Evolutionary conservation across 2,329 filamentous ascomycete species (phyloP).

Genomic region (Hypoxylon sp.): DNA sequence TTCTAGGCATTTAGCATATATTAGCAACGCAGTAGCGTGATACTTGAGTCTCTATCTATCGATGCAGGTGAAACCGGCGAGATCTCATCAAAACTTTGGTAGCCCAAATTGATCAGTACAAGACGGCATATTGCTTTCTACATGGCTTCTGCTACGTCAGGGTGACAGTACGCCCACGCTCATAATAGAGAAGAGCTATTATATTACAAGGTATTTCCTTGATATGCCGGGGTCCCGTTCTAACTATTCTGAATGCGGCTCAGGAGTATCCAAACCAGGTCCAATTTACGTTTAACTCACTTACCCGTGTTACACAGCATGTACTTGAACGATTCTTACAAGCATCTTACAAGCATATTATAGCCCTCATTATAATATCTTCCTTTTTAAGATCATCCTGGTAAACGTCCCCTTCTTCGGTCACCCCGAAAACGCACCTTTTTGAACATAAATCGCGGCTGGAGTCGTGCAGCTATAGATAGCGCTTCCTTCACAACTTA

Average conservation of each 20-base stretch:
- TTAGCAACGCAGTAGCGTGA: constrained; percentile 22
- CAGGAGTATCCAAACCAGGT: constrained; percentile 8
- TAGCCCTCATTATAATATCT: neutral
- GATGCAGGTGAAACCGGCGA: constrained; percentile 36
- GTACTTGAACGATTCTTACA: constrained; percentile 1
- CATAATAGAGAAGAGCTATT: constrained; percentile 15
- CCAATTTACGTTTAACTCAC: constrained; percentile 10
- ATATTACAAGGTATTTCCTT: constrained; percentile 7
- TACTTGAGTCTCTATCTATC: constrained; percentile 5
- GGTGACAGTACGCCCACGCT: constrained; percentile 8
- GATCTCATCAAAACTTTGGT: neutral
- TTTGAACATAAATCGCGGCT: neutral
- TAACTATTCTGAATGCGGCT: constrained; percentile 25
- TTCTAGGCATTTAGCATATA: constrained; percentile 19
- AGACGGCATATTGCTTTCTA: neutral
- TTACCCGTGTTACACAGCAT: constrained; percentile 21
- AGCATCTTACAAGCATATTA: neutral
- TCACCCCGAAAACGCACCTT: neutral
- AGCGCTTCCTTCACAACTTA: neutral
- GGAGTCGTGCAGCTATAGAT: neutral
- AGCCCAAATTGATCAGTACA: neutral
- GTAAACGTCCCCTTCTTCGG: constrained; percentile 7
- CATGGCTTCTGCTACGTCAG: constrained; percentile 11
- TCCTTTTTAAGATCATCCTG: constrained; percentile 4
- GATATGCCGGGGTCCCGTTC: constrained; percentile 9